A percentile compares a stretch with the other conserved stretches of the same genome.
These are phyloP conservation scores for Aspergillus sp. DNA, from an alignment of 2,329 filamentous ascomycete genomes.

Conservation along the genomic window DNA sequence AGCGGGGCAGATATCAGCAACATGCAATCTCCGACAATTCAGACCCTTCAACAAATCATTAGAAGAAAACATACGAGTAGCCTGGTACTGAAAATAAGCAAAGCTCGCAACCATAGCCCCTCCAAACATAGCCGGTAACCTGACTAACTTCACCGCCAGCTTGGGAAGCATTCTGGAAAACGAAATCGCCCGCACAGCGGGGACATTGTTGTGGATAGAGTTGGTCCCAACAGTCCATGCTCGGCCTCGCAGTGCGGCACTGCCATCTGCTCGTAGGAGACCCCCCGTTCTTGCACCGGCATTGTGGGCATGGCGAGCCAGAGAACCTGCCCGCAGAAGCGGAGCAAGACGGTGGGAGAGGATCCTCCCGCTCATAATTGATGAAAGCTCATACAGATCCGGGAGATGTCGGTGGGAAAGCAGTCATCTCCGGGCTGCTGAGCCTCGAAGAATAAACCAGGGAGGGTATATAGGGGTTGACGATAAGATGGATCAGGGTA, in stretches of 20 bases:
- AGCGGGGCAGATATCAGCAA: background rate
- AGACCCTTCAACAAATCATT: background rate
- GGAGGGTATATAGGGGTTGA: background rate
- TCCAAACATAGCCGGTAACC: constrained; percentile 85
- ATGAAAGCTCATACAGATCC: constrained; percentile 31
- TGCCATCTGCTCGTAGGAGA: constrained; percentile 59
- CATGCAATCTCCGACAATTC: background rate
- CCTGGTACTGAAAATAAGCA: constrained; percentile 94
- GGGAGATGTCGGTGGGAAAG: constrained; percentile 5
- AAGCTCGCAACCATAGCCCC: constrained; percentile 78
- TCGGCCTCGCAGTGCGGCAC: constrained; percentile 55
- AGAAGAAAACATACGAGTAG: constrained; percentile 58
- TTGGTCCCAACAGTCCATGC: constrained; percentile 72
- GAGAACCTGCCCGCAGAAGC: constrained; percentile 55
- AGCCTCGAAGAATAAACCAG: constrained; percentile 11
- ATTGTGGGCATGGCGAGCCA: constrained; percentile 59
- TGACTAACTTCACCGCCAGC: constrained; percentile 79
- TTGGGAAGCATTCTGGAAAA: constrained; percentile 69
- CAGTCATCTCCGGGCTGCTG: constrained; percentile 15
- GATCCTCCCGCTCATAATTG: constrained; percentile 64
- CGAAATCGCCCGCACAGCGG: constrained; percentile 58
- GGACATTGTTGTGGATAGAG: constrained; percentile 69
- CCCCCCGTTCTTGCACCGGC: constrained; percentile 58
- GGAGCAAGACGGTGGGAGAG: constrained; percentile 66
- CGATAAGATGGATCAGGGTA: too few species aligned